These are phyloP conservation scores for Mycena floridula DNA, from an alignment of 768 basidiomycete species.

Conservation along the genomic window DNA sequence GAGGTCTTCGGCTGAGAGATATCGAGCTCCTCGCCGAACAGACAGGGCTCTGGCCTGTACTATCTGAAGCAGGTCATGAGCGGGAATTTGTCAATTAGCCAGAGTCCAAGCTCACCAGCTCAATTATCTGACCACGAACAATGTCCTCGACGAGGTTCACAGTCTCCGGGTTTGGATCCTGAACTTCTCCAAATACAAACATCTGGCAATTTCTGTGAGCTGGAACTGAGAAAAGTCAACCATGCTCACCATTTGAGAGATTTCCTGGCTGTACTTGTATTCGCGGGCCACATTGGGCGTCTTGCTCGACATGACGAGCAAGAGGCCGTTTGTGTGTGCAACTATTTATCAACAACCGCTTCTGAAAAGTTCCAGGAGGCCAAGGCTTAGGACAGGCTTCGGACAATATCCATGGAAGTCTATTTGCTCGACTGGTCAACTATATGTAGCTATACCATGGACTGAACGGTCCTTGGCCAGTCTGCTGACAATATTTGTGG, in stretches of 20 bases:
- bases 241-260: conserved; percentile 79
- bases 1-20: conserved; percentile 87
- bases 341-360: background rate
- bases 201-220: conserved; percentile 43
- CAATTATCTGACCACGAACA: conserved; percentile 83
- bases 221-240: background rate
- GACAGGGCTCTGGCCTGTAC: conserved; percentile 85
- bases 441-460: no score
- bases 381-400: background rate
- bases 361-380: background rate
- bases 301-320: background rate
- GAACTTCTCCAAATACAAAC: conserved; percentile 96
- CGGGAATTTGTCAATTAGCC: background rate
- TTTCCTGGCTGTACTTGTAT: conserved; percentile 89
- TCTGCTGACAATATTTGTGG: no score
- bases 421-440: no score
- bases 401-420: no score
- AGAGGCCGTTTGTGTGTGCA: background rate
- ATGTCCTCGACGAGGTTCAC: conserved; percentile 96
- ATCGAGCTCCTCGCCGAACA: conserved; percentile 76
- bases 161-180: conserved; percentile 82
- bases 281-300: conserved; percentile 24
- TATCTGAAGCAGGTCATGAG: conserved; percentile 43
- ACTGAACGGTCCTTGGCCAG: no score
- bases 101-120: conserved; percentile 51